These are phyloP conservation scores for Spergularia bocconei DNA, from an alignment of 148 eudicot genomes.

Conservation along the genomic window DNA sequence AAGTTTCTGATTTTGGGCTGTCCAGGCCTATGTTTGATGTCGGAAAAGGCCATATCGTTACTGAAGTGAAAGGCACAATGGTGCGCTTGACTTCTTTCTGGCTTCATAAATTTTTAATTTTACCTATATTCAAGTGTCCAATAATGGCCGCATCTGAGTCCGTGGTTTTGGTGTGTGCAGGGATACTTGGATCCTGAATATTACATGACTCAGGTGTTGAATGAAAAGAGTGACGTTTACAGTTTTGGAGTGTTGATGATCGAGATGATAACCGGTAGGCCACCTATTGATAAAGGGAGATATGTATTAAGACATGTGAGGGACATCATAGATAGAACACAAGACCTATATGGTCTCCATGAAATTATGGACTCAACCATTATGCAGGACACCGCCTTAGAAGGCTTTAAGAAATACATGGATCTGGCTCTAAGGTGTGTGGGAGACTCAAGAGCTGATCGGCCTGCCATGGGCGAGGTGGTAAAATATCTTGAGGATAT, in stretches of 20 bases:
- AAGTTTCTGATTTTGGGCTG: slow-evolving; percentile 89
- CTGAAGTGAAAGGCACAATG: slow-evolving; percentile 93
- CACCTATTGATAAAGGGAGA: slow-evolving; percentile 79
- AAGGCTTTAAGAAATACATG: slow-evolving; percentile 40
- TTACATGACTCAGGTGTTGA: slow-evolving; percentile 79
- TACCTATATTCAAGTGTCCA: background rate
- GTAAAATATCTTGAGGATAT: slow-evolving; percentile 64
- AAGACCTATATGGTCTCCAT: slow-evolving; percentile 29
- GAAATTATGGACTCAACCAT: slow-evolving; percentile 40
- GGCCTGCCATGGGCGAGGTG: slow-evolving; percentile 80
- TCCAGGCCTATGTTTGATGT: slow-evolving; percentile 68
- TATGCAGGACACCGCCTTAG: slow-evolving; percentile 31
- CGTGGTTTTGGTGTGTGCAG: slow-evolving; percentile 28
- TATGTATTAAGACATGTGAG: slow-evolving; percentile 69
- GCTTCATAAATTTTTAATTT: background rate
- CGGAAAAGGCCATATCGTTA: slow-evolving; percentile 70
- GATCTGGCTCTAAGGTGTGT: slow-evolving; percentile 73
- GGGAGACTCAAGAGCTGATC: slow-evolving; percentile 59
- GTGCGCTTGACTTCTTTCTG: slow-evolving; percentile 29
- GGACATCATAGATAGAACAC: slow-evolving; percentile 20
- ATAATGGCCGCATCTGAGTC: background rate
- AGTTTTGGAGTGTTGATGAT: slow-evolving; percentile 95
- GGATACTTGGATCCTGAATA: slow-evolving; percentile 96
- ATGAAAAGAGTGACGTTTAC: slow-evolving; percentile 83
- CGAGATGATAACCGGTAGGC: slow-evolving; percentile 63